Base-by-base conservation (phyloP, 2,329 filamentous ascomycete species). In the Emmonsiellopsis sp. region DNA sequence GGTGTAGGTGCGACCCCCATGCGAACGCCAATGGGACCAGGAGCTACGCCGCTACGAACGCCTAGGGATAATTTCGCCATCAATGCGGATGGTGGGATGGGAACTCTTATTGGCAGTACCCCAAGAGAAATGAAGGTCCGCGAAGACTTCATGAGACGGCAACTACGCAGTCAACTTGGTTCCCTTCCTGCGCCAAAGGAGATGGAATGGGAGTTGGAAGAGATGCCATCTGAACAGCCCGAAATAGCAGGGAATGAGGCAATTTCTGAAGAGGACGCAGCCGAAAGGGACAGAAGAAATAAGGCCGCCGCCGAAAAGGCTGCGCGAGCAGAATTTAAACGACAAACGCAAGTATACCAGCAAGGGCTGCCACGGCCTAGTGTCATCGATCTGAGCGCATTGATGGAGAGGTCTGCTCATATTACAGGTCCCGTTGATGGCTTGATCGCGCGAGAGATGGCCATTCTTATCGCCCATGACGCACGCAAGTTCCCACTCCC, bases 321-420 rank as follows among this genome's bases (percentile, higher is more conserved):
- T 71, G 76, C 85, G 66, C 67, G 79, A 63, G 72, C 79, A 10
- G 91, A 97, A 61, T 87, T 89, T 64, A 85, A 82, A 67, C 80
- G 91, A 50, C 85, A 93, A 62, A 94, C 88, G 1, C 90, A 95
- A 65, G 91, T 95, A n/a, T 84, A 96, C 70, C 92, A 97, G 71
- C 84, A 80, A 61, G 82, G 81, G 3, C 75, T 98, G 10, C 93
- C 93, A 7, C 81, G 92, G 44, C 90, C 93, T 1, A 77, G 79
- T 1, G 72, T 79, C 2, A 76, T 97, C 11, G 85, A 97, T 67
- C 70, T 93, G 20, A 75, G 84, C 50, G 76, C 77, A 1, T 73
- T 97, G 59, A 66, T 90, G 50, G 79, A 82, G 58, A 77, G 76
- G 34, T 86, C 86, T 0, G 77, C 80, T 2, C 70, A 77, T 10